Conservation (phyloP, 805 yeast species). For the Pichia deserticola region DNA sequence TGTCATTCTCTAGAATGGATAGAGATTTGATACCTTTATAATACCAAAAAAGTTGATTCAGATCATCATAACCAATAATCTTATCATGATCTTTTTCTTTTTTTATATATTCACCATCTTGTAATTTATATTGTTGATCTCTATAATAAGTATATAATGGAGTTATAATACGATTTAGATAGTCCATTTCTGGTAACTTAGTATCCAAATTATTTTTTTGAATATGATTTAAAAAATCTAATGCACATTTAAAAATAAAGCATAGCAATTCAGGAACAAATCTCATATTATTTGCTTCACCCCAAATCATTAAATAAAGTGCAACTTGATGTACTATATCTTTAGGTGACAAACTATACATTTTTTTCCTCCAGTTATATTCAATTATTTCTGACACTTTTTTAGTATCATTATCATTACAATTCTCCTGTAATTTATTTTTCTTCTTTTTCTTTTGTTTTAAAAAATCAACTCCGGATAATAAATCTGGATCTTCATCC, state of each 20-base stretch:
- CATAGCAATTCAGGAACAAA: constrained; percentile 45
- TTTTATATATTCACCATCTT: constrained; percentile 49
- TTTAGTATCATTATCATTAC: constrained; percentile 19
- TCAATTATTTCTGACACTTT: constrained; percentile 64
- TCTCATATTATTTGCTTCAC: constrained; percentile 63
- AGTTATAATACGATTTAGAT: constrained; percentile 34
- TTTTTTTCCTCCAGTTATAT: constrained; percentile 65
- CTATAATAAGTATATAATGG: constrained; percentile 53
- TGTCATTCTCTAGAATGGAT: constrained; percentile 25
- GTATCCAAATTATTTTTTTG: constrained; percentile 18
- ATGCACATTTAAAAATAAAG: constrained; percentile 50
- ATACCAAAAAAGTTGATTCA: constrained; percentile 47
- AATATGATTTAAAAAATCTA: constrained; percentile 37
- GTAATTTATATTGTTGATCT: constrained; percentile 56
- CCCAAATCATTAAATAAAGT: constrained; percentile 61
- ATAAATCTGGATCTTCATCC: constrained; percentile 57
- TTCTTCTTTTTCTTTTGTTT: constrained; percentile 53
- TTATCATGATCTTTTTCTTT: constrained; percentile 63
- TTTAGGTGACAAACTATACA: constrained; percentile 44
- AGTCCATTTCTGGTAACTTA: constrained; percentile 21
- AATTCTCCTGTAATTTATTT: constrained; percentile 24
- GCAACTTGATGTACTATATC: constrained; percentile 64
- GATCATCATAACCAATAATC: constrained; percentile 51
- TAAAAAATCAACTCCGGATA: constrained; percentile 56
- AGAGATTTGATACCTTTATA: constrained; percentile 30